Conservation (phyloP, 805 yeast species). For the Torulaspora microellipsoides region DNA sequence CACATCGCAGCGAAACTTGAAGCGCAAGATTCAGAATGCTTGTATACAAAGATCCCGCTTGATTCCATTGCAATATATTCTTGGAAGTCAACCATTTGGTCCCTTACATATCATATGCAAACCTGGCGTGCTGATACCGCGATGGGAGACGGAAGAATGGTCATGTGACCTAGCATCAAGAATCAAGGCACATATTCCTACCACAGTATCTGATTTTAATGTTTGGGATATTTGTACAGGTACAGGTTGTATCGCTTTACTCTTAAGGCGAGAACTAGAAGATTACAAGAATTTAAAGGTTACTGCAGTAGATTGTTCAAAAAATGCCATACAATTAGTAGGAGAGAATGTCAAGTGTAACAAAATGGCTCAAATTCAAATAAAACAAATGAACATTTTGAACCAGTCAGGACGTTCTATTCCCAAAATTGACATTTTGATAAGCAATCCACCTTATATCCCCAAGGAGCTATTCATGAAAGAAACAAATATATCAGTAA, state of each 20-base stretch:
- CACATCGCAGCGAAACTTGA: not conserved
- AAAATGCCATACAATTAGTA: slow-evolving; percentile 45
- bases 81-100: slow-evolving; percentile 88
- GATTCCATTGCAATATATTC: slow-evolving; percentile 78
- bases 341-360: slow-evolving; percentile 4
- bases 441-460: slow-evolving; percentile 92
- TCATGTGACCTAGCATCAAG: slow-evolving; percentile 31
- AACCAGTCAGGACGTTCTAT: not conserved
- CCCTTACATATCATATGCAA: slow-evolving; percentile 53
- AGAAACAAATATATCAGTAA: slow-evolving; percentile 62
- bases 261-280: slow-evolving; percentile 36
- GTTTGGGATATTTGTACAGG: slow-evolving; percentile 81
- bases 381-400: slow-evolving; percentile 6
- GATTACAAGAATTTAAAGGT: slow-evolving; percentile 22
- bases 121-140: slow-evolving; percentile 73
- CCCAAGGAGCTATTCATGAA: slow-evolving; percentile 24
- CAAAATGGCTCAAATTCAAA: not conserved
- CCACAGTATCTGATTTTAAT: not conserved
- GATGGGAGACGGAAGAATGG: slow-evolving; percentile 98
- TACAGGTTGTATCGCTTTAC: slow-evolving; percentile 76
- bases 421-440: slow-evolving; percentile 45
- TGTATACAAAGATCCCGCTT: slow-evolving; percentile 46
- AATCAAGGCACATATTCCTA: not conserved
- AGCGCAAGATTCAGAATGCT: slow-evolving; percentile 37
- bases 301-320: slow-evolving; percentile 54